phyloP scores from a whole-genome alignment of 306 rosid genomes.

The Leucaena leucocephala region DNA sequence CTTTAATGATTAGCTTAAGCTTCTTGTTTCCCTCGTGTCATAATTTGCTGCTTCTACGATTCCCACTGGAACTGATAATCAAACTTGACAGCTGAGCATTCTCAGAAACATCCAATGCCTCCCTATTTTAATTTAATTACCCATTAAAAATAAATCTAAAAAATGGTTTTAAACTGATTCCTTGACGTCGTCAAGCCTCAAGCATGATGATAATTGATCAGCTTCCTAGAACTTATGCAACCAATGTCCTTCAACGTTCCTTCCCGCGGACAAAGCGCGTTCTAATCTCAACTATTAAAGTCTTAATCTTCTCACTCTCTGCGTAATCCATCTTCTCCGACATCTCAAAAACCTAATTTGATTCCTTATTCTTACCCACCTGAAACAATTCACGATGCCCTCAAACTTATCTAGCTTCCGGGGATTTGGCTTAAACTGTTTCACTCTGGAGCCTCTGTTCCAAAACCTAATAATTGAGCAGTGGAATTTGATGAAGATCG shows the following conservation, averaged over 20 bases:
- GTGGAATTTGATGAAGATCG: slow-evolving; percentile 2
- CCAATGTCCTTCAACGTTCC: neutral
- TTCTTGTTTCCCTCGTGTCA: too few relatives aligned
- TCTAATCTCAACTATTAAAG: neutral
- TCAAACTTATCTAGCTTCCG: neutral
- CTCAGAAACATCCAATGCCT: neutral
- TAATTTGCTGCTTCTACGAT: too few relatives aligned
- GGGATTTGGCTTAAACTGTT: neutral
- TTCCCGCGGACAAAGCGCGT: neutral
- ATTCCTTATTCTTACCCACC: neutral
- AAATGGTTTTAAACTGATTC: neutral
- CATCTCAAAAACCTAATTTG: neutral
- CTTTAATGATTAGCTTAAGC: too few relatives aligned
- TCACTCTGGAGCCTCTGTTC: neutral
- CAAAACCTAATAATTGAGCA: neutral
- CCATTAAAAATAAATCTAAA: too few relatives aligned
- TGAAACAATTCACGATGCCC: neutral
- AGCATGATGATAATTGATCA: neutral
- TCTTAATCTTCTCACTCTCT: neutral
- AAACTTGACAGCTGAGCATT: too few relatives aligned
- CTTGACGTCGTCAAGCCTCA: too few relatives aligned
- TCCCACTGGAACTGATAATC: too few relatives aligned
- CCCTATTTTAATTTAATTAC: neutral
- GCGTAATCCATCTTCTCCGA: neutral
- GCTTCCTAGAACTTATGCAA: neutral